Percentiles rank a stretch among this genome's conserved stretches.
These are phyloP conservation scores for Selaginella tamariscina DNA, from an alignment of 75 land plant species.

Conservation along the genomic window DNA sequence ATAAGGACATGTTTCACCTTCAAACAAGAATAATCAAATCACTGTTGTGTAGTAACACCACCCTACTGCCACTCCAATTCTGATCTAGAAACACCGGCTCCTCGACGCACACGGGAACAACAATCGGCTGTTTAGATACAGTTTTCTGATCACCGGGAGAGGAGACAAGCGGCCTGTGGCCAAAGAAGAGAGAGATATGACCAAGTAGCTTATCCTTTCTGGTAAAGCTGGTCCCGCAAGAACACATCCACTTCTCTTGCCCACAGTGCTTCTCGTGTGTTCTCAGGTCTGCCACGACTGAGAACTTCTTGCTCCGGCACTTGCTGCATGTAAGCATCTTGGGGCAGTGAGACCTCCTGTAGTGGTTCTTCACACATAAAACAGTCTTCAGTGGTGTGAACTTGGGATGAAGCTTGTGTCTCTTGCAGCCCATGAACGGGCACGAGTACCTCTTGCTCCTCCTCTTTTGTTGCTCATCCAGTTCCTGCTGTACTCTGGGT, in stretches of 20 bases:
- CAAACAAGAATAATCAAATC: background rate
- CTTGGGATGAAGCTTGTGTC: slow-evolving; percentile 63
- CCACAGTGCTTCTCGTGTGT: slow-evolving; percentile 91
- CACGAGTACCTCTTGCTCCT: slow-evolving; percentile 42
- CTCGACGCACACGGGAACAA: background rate
- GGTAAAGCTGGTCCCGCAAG: slow-evolving; percentile 76
- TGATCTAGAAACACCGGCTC: background rate
- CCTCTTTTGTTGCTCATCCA: background rate
- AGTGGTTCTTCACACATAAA: slow-evolving; percentile 79
- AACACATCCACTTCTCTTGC: slow-evolving; percentile 67
- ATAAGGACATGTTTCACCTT: too few relatives aligned
- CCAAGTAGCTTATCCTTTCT: slow-evolving; percentile 83
- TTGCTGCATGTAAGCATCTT: slow-evolving; percentile 70
- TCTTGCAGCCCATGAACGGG: slow-evolving; percentile 65
- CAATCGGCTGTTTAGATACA: too few relatives aligned
- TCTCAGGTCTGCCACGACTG: slow-evolving; percentile 66
- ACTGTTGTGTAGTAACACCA: background rate
- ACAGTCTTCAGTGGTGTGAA: slow-evolving; percentile 74
- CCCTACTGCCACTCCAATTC: background rate
- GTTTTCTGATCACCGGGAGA: too few relatives aligned
- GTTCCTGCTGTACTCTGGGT: background rate
- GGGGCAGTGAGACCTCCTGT: slow-evolving; percentile 83
- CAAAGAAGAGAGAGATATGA: slow-evolving; percentile 59
- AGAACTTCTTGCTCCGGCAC: slow-evolving; percentile 58
- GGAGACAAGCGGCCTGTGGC: slow-evolving; percentile 48